These are phyloP conservation scores for Lasiosphaeria hispida DNA, from an alignment of 495 filamentous ascomycete species.

Conservation along the genomic window DNA sequence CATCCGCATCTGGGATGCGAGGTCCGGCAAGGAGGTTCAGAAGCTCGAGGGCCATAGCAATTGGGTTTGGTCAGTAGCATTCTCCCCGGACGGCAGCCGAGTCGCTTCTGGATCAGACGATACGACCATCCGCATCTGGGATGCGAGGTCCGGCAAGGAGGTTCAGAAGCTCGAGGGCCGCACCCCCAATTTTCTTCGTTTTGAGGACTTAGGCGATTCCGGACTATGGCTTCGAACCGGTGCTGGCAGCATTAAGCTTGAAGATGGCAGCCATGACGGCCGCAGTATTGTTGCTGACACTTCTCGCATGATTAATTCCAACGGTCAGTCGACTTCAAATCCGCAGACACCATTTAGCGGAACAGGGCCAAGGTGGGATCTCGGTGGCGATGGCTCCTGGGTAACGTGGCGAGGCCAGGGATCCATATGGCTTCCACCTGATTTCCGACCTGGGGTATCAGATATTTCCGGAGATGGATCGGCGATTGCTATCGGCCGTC, in stretches of 20 bases:
- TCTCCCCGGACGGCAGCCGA: slow-evolving; percentile 1
- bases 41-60: not conserved
- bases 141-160: not conserved
- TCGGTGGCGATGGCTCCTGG: slow-evolving; percentile 2
- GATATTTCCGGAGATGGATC: slow-evolving; percentile 1
- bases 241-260: not conserved
- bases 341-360: no score
- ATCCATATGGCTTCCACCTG: slow-evolving; percentile 4
- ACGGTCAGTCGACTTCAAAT: no score
- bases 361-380: not conserved
- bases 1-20: not conserved
- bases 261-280: not conserved
- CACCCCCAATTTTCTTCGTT: not conserved
- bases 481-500: not conserved
- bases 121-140: slow-evolving; percentile 1
- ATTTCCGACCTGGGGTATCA: not conserved
- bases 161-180: not conserved
- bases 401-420: slow-evolving; percentile 1
- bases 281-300: not conserved
- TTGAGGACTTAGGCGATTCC: slow-evolving; percentile 1
- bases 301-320: no score
- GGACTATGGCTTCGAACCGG: not conserved
- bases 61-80: not conserved
- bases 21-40: not conserved
- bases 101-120: not conserved